Base-by-base conservation (phyloP, 495 filamentous ascomycete species). In the Penicillium coprophilum region DNA sequence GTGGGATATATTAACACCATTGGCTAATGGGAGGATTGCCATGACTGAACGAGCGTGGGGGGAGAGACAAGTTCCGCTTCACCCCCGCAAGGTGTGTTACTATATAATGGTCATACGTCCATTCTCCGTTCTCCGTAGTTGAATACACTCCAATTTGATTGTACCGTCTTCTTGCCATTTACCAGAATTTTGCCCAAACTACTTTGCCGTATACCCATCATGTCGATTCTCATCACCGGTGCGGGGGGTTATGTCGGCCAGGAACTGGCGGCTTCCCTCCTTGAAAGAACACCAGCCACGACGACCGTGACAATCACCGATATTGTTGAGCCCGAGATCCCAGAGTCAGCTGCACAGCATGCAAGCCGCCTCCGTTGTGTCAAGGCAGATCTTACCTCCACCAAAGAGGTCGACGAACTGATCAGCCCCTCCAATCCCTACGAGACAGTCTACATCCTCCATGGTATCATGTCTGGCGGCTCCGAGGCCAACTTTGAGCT, bases 401-500 rank as follows among this genome's bases (percentile, higher is more conserved):
- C 77, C 0, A 55, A 75, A n/a, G 84, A 81, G 56, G 83, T 85
- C 53, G 76, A 84, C 30, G 62, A 87, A 27, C 64, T 88, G 19
- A 70, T 77, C 53, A 67, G 62, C 20, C 48, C 55, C 19, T 59
- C 66, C 30, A 65, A 65, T 15, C 80, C 73, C 32, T 80, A 86
- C 13, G 77, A 82, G 59, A 86, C 84, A 15, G 77, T 89, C 62
- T 92, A 88, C 74, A 67, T 92, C 51, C 84, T 95, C 61, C 90
- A 95, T 71, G 90, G 90, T 45, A 90, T 95, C 72, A 92, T 93
- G 90, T 90, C 87, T 34, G 82, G 84, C 20, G 87, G 86, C 44
- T 78, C 85, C 17, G 90, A 95, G 66, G 84, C 84, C 23, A 80
- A 93, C 67, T 85, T 89, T 62, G 87, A 90, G 44, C 77, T 89